Conservation (phyloP, 768 basidiomycete species). For the Epithele typhae region DNA sequence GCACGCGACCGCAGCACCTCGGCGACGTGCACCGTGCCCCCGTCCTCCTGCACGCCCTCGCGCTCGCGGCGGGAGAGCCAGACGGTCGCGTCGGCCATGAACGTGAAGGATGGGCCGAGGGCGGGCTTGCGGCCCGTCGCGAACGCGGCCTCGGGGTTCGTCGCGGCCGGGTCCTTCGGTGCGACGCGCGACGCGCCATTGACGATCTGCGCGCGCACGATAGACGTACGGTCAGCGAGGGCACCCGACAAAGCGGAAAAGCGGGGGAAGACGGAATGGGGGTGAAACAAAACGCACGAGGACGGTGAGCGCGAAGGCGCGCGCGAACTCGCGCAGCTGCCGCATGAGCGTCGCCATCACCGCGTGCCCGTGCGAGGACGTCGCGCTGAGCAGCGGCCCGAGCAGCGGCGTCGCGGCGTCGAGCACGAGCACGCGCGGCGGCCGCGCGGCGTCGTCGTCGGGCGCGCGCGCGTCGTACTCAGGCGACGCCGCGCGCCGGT, state of each 20-base stretch:
- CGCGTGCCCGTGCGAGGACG: conserved; percentile 59
- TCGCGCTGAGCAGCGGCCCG: conserved; percentile 55
- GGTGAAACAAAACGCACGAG: background rate
- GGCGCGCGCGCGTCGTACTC: too few species aligned
- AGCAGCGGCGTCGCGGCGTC: conserved; percentile 64
- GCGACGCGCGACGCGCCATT: conserved; percentile 44
- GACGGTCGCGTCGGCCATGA: conserved; percentile 67
- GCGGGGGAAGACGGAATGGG: too few species aligned
- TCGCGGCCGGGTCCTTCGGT: conserved; percentile 30
- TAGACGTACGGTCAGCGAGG: too few species aligned
- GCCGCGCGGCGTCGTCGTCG: too few species aligned
- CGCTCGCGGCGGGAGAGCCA: conserved; percentile 47
- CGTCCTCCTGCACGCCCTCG: conserved; percentile 1
- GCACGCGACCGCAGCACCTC: conserved; percentile 26
- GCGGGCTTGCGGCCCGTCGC: conserved; percentile 56
- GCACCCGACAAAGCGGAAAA: too few species aligned
- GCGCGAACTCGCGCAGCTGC: conserved; percentile 49
- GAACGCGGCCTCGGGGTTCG: conserved; percentile 24
- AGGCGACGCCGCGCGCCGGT: too few species aligned
- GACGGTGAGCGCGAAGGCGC: conserved; percentile 39
- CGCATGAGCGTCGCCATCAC: conserved; percentile 70
- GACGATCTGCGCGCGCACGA: conserved; percentile 56
- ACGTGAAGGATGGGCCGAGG: conserved; percentile 71
- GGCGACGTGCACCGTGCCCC: conserved; percentile 11
- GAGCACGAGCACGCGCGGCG: conserved; percentile 54